phyloP scores from a whole-genome alignment of 768 basidiomycete species.

The Naganishia vaughanmartiniae region DNA sequence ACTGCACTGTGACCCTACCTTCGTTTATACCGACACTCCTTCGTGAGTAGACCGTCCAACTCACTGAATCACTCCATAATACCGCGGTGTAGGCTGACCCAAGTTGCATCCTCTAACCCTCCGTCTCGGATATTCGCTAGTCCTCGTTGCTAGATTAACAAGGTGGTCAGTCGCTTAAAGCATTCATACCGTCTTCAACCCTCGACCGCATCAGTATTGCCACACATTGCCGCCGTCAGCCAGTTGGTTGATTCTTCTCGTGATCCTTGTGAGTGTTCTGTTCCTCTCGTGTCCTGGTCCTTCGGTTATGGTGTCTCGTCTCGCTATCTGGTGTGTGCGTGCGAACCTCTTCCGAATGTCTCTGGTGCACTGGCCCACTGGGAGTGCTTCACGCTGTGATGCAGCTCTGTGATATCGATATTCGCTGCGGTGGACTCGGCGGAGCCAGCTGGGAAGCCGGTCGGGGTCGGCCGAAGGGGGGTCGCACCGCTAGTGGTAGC shows the following conservation, averaged over 20 bases:
- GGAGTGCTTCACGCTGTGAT: too few species aligned
- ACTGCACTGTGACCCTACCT: not conserved
- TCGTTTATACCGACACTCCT: slow-evolving; percentile 17
- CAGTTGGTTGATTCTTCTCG: not conserved
- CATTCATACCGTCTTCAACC: too few species aligned
- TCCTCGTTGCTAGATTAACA: too few species aligned
- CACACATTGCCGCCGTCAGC: too few species aligned
- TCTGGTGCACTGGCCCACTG: not conserved
- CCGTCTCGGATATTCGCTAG: not conserved
- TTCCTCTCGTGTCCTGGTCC: not conserved
- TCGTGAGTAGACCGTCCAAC: not conserved
- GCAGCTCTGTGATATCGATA: too few species aligned
- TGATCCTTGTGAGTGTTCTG: not conserved
- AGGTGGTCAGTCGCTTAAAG: too few species aligned
- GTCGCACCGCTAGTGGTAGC: not conserved
- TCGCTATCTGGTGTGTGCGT: not conserved
- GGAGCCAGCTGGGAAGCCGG: too few species aligned
- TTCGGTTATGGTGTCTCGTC: not conserved
- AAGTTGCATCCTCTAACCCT: not conserved
- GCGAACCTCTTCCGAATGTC: not conserved
- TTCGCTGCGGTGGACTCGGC: too few species aligned
- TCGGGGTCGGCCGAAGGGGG: not conserved
- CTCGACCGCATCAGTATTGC: not conserved
- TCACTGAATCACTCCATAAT: not conserved
- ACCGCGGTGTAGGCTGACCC: not conserved